These are phyloP conservation scores for Coniochaeta ligniaria DNA, from an alignment of 2,329 filamentous ascomycete genomes.

Conservation along the genomic window DNA sequence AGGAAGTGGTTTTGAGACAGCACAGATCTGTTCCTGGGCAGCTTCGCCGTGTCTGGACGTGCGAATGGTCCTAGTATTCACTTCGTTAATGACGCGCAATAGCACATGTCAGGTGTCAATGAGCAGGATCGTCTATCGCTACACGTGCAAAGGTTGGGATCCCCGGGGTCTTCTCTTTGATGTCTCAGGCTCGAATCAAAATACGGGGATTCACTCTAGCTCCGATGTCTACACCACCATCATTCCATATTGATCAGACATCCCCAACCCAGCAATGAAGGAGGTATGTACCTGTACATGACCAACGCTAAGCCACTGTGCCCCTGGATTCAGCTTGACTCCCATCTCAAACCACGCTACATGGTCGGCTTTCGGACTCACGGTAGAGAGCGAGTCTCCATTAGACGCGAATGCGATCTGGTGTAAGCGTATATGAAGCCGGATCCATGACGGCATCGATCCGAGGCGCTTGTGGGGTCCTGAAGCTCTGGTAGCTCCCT, in stretches of 20 bases:
- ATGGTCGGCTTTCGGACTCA: neutral
- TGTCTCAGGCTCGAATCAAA: neutral
- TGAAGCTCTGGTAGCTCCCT: neutral
- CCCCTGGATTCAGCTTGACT: neutral
- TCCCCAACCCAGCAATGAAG: neutral
- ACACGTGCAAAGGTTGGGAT: neutral
- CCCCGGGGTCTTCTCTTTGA: neutral
- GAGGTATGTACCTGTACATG: neutral
- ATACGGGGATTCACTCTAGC: neutral
- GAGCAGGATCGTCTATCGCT: neutral
- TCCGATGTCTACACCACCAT: neutral
- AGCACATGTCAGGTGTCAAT: neutral
- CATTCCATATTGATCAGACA: neutral
- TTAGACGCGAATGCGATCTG: neutral
- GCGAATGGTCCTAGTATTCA: neutral
- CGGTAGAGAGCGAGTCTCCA: neutral
- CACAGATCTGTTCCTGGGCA: neutral
- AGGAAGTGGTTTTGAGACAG: neutral
- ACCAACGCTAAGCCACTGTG: neutral
- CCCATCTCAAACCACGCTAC: neutral
- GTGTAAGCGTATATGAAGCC: neutral
- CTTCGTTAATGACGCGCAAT: neutral
- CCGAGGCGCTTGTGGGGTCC: neutral
- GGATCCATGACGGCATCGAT: constrained; percentile 1
- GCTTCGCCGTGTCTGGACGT: neutral